These are phyloP conservation scores for Aspergillus flavus DNA, from an alignment of 2,329 filamentous ascomycete genomes.

Conservation along the genomic window DNA sequence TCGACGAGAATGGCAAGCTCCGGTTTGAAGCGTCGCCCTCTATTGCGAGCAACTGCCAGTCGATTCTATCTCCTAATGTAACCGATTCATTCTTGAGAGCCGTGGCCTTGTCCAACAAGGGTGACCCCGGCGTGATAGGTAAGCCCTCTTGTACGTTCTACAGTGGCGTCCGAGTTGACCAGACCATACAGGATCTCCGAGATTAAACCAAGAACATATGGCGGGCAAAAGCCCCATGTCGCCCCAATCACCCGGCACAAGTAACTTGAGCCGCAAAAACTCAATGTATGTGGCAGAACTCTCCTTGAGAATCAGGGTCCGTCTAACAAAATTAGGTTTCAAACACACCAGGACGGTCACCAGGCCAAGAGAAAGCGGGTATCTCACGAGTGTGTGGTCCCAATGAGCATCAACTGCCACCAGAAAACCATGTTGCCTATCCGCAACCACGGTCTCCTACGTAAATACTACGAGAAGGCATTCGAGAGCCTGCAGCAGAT, in stretches of 20 bases:
- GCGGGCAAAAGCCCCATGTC: slow-evolving; percentile 20
- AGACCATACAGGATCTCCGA: slow-evolving; percentile 10
- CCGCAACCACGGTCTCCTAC: slow-evolving; percentile 26
- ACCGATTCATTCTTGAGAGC: slow-evolving; percentile 33
- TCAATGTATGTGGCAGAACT: slow-evolving; percentile 11
- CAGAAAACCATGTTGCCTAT: slow-evolving; percentile 30
- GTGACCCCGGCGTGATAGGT: slow-evolving; percentile 24
- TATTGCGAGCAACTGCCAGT: slow-evolving; percentile 30
- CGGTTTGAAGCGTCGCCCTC: slow-evolving; percentile 34
- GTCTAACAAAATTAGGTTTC: slow-evolving; percentile 8
- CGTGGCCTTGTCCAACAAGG: slow-evolving; percentile 30
- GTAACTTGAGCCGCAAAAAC: slow-evolving; percentile 11
- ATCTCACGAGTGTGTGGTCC: slow-evolving; percentile 24
- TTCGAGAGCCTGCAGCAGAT: slow-evolving; percentile 39
- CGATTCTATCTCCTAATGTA: slow-evolving; percentile 32
- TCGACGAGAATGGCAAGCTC: slow-evolving; percentile 33
- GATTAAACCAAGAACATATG: slow-evolving; percentile 6
- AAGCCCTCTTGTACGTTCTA: slow-evolving; percentile 11
- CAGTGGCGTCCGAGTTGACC: not conserved
- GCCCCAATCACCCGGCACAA: slow-evolving; percentile 17
- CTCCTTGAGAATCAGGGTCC: not conserved
- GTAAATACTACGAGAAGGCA: slow-evolving; percentile 36
- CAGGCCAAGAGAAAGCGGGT: slow-evolving; percentile 21
- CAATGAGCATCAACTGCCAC: slow-evolving; percentile 26
- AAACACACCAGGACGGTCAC: slow-evolving; percentile 9